These are phyloP conservation scores for Circinella umbellata DNA, from an alignment of 371 early-diverging fungal species.

Conservation along the genomic window DNA sequence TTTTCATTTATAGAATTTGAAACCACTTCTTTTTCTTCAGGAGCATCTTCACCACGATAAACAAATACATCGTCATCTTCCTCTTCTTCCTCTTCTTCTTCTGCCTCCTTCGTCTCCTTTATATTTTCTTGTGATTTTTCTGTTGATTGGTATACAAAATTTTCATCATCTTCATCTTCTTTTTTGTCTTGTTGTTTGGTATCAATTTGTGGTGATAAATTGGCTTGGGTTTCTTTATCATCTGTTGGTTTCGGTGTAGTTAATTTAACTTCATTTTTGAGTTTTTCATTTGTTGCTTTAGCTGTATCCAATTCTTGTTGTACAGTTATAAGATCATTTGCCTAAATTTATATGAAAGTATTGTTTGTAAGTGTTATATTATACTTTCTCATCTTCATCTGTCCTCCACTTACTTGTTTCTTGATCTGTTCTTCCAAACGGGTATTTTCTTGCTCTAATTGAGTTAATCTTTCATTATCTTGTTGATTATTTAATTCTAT, in stretches of 20 bases:
- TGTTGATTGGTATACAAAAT: slow-evolving; percentile 38
- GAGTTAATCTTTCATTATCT: slow-evolving; percentile 16
- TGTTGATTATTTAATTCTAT: slow-evolving; percentile 14
- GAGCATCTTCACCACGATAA: slow-evolving; percentile 44
- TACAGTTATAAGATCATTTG: not conserved
- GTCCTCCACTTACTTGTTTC: slow-evolving; percentile 12
- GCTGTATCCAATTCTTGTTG: slow-evolving; percentile 1
- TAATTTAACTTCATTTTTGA: slow-evolving; percentile 10
- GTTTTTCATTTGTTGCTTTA: not conserved
- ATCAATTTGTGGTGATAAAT: slow-evolving; percentile 14
- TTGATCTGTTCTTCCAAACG: slow-evolving; percentile 22
- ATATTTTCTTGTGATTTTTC: not conserved
- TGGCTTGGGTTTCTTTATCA: slow-evolving; percentile 28
- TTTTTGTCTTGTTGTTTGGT: slow-evolving; percentile 7
- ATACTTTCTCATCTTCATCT: not conserved
- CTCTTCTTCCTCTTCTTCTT: slow-evolving; percentile 31
- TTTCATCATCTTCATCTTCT: slow-evolving; percentile 37
- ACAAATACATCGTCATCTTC: slow-evolving; percentile 48
- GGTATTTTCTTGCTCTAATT: slow-evolving; percentile 23
- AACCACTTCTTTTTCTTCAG: slow-evolving; percentile 1
- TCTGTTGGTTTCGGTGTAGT: slow-evolving; percentile 1
- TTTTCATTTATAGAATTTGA: slow-evolving; percentile 6
- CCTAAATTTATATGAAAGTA: not conserved
- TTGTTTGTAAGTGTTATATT: too few relatives aligned
- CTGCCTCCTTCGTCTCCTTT: not conserved